Evolutionary conservation across 441 rosid genomes (phyloP).

Genomic region (Gossypium schwendimanii): DNA sequence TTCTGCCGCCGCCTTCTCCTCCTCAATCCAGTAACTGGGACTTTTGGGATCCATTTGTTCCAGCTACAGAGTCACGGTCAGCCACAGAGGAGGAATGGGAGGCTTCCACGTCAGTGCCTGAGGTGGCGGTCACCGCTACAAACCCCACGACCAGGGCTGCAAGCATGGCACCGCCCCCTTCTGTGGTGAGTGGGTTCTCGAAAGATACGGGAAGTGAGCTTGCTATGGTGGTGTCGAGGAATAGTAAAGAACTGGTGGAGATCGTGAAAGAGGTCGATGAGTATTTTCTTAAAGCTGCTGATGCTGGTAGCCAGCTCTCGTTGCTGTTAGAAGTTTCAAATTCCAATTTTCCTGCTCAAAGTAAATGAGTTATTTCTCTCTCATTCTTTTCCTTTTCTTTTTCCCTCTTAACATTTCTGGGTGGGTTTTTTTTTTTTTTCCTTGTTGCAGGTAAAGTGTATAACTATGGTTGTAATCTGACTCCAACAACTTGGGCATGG

Average conservation of each 20-base stretch:
- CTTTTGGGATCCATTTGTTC: slow-evolving; percentile 85
- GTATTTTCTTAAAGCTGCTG: slow-evolving; percentile 72
- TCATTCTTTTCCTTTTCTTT: not conserved
- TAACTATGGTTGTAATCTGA: slow-evolving; percentile 57
- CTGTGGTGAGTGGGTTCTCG: slow-evolving; percentile 52
- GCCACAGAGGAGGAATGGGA: slow-evolving; percentile 75
- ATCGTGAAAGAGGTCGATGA: slow-evolving; percentile 86
- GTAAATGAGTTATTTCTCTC: slow-evolving; percentile 35
- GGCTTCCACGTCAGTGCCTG: slow-evolving; percentile 51
- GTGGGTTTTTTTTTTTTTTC: not conserved
- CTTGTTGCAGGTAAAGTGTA: slow-evolving; percentile 52
- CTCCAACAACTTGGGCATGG: slow-evolving; percentile 61
- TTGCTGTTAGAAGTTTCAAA: slow-evolving; percentile 55
- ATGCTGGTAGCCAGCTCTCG: slow-evolving; percentile 60
- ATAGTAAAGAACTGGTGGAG: slow-evolving; percentile 75
- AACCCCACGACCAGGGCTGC: slow-evolving; percentile 34
- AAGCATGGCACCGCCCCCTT: slow-evolving; percentile 52
- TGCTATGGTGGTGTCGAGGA: slow-evolving; percentile 78
- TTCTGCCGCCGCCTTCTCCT: slow-evolving; percentile 56
- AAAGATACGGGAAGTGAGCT: slow-evolving; percentile 61
- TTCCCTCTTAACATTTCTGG: not conserved
- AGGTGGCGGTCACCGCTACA: slow-evolving; percentile 37
- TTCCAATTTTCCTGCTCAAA: slow-evolving; percentile 33
- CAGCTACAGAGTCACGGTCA: slow-evolving; percentile 34
- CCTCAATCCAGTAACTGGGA: slow-evolving; percentile 79